Evolutionary conservation across 805 yeast genomes (phyloP).

Genomic region (Wickerhamomyces bisporus): DNA sequence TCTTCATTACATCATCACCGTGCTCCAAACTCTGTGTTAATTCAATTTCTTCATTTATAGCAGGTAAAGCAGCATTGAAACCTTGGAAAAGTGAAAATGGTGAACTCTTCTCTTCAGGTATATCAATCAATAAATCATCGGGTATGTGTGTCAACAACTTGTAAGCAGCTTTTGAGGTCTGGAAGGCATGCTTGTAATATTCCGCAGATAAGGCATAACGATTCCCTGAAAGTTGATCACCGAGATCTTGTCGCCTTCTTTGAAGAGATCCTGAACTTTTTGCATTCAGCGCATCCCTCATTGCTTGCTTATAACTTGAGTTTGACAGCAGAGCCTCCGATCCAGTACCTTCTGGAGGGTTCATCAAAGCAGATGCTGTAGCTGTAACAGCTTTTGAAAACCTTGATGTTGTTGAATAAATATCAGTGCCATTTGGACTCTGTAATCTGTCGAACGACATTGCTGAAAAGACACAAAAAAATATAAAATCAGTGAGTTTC

Average conservation of each 20-base stretch:
- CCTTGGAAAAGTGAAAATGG: constrained; percentile 65
- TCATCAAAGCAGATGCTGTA: constrained; percentile 49
- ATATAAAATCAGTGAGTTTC: too few species aligned
- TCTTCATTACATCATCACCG: constrained; percentile 15
- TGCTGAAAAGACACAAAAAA: background rate
- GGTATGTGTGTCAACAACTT: constrained; percentile 50
- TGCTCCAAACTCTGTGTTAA: constrained; percentile 20
- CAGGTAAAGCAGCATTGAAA: constrained; percentile 53
- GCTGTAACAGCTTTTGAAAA: constrained; percentile 47
- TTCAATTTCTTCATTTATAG: constrained; percentile 39
- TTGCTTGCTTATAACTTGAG: constrained; percentile 38
- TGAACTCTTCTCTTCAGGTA: constrained; percentile 35
- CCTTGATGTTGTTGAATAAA: constrained; percentile 29
- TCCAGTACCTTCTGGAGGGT: constrained; percentile 15
- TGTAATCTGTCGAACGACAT: constrained; percentile 6
- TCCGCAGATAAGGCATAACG: constrained; percentile 30
- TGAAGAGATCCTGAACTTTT: constrained; percentile 28
- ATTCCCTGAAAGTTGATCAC: constrained; percentile 19
- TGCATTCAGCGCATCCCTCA: constrained; percentile 37
- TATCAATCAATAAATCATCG: constrained; percentile 52
- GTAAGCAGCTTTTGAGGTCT: constrained; percentile 35
- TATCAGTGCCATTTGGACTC: constrained; percentile 14
- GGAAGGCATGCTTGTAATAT: constrained; percentile 33
- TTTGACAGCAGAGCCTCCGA: constrained; percentile 32
- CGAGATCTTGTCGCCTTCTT: constrained; percentile 25